These are phyloP conservation scores for Colletotrichum caudatum DNA, from an alignment of 2,329 filamentous ascomycete genomes.

Conservation along the genomic window DNA sequence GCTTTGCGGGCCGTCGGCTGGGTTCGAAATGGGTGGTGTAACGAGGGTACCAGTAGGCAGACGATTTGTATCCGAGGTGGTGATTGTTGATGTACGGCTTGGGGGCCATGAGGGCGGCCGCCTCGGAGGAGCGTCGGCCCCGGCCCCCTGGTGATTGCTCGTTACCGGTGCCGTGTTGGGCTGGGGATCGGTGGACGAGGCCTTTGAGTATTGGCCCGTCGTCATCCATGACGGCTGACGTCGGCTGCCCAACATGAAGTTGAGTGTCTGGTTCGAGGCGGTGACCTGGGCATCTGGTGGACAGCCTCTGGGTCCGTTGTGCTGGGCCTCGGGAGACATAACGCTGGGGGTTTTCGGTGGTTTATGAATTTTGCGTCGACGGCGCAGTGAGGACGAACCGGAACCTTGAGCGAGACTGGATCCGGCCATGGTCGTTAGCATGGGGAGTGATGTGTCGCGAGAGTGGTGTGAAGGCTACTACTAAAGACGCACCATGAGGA, in stretches of 20 bases:
- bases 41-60: not conserved
- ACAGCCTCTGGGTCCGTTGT: constrained; percentile 4
- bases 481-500: constrained; percentile 36
- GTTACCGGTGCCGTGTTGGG: not conserved
- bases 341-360: constrained; percentile 12
- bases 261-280: constrained; percentile 56
- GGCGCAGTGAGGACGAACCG: constrained; percentile 25
- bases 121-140: not conserved
- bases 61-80: not conserved
- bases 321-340: constrained; percentile 19
- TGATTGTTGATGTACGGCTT: not conserved
- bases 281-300: constrained; percentile 49
- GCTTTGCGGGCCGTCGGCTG: not conserved
- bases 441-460: not conserved
- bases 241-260: constrained; percentile 54
- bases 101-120: not conserved
- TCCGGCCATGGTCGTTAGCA: constrained; percentile 25
- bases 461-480: not conserved
- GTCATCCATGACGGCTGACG: constrained; percentile 51
- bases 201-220: not conserved
- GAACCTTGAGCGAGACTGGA: constrained; percentile 38
- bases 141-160: not conserved
- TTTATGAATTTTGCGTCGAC: constrained; percentile 32
- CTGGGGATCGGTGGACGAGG: not conserved
- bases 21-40: not conserved